Evolutionary conservation across 148 eudicot species (phyloP).

Genomic region (Vaccinium corymbosum): DNA sequence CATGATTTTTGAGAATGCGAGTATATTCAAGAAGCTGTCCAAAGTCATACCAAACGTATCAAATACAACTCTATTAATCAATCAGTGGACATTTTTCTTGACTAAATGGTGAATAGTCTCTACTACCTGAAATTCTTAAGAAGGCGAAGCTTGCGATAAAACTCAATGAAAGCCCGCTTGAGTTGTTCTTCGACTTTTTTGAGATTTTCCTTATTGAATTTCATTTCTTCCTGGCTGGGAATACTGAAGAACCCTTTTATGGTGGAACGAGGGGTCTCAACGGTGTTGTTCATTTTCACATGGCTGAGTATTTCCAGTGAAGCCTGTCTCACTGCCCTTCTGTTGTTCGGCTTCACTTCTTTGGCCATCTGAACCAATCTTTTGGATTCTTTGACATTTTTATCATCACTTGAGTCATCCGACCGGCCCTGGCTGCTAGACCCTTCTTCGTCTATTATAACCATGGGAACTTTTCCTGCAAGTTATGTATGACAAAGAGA

Average conservation of each 20-base stretch:
- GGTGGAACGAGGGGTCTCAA: conserved; percentile 35
- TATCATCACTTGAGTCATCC: not conserved
- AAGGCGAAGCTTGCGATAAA: conserved; percentile 32
- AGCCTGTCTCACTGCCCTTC: conserved; percentile 8
- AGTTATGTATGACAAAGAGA: not conserved
- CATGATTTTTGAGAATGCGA: conserved; percentile 43
- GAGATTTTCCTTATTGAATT: conserved; percentile 27
- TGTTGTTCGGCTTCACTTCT: not conserved
- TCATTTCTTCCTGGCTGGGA: conserved; percentile 13
- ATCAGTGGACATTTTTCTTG: not conserved
- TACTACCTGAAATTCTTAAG: conserved; percentile 38
- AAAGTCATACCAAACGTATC: not conserved
- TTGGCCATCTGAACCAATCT: not conserved
- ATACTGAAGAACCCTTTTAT: conserved; percentile 21
- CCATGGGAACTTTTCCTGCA: conserved; percentile 20
- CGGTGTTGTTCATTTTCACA: conserved; percentile 31
- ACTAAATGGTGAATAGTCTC: not conserved
- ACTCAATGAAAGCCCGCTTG: conserved; percentile 30
- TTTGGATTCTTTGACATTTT: not conserved
- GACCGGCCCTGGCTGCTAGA: conserved; percentile 1
- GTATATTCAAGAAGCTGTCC: conserved; percentile 34
- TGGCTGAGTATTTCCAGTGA: conserved; percentile 27
- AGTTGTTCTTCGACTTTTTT: conserved; percentile 26
- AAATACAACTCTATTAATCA: not conserved
- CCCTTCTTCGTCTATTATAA: conserved; percentile 24